Evolutionary conservation across 2,329 filamentous ascomycete species (phyloP).

Genomic region (Monilinia fructigena): DNA sequence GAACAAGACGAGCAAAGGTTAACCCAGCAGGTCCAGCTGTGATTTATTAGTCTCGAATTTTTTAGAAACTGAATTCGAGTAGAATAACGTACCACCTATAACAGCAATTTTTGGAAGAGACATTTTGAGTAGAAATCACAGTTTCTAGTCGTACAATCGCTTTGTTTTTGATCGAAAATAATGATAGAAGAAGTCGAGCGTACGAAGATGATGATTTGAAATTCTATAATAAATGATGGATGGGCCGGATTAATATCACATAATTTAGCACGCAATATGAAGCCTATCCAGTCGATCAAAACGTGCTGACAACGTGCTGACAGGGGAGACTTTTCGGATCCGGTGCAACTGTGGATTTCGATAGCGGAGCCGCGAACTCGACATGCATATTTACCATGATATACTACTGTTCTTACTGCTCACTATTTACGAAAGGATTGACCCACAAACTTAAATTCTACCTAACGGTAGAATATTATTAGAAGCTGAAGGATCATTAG

Average conservation of each 20-base stretch:
- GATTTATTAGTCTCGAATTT: slow-evolving; percentile 23
- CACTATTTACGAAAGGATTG: neutral
- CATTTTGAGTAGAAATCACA: neutral
- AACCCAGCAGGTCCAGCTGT: slow-evolving; percentile 40
- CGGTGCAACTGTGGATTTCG: neutral
- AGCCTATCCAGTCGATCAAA: neutral
- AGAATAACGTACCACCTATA: slow-evolving; percentile 9
- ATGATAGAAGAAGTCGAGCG: neutral
- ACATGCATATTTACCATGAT: neutral
- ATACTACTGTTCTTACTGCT: neutral
- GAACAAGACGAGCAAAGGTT: slow-evolving; percentile 39
- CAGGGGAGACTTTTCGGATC: slow-evolving; percentile 7
- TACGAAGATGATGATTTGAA: neutral
- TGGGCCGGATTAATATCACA: slow-evolving; percentile 2
- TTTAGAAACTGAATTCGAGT: slow-evolving; percentile 43
- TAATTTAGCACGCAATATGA: neutral
- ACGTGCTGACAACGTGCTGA: slow-evolving; percentile 15
- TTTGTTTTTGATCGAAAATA: neutral
- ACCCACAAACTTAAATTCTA: neutral
- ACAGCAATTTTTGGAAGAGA: slow-evolving; percentile 15
- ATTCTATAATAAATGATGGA: neutral
- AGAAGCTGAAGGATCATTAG: neutral
- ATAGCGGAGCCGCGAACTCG: neutral
- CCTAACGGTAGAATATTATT: neutral
- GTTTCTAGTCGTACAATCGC: neutral